Evolutionary conservation across 441 rosid genomes (phyloP), one percentile per base, ranked within the genome.

Genomic region (Populus hybrid): DNA sequence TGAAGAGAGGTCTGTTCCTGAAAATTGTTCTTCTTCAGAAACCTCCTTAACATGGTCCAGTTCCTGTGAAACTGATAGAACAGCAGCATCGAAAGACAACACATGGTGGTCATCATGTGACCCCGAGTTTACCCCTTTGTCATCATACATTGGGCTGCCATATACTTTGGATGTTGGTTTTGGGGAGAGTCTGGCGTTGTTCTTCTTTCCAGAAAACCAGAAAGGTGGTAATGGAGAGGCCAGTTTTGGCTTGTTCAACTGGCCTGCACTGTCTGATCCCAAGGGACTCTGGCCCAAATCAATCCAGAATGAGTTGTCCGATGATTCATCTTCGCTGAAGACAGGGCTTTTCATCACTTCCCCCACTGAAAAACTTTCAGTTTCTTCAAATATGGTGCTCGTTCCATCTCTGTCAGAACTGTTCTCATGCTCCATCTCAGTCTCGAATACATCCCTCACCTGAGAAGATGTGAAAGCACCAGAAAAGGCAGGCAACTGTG

Each of bases 311-410:
- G 95, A 89, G 77, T 86, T 89, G 69, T 92, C 97, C 0, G 93
- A 94, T 8, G 98, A 94, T 72, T 92, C 97, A 76, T 94, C 94
- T 80, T 94, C 98, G 14, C 95, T 94, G 79, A 92, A 92, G 59
- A 91, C 86, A 0, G 98, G 98, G 75, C 97, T 92, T 84, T 89
- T 94, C 94, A 92, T 92, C 81, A 94, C 79, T 68, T 91, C 98
- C 67, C 97, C 97, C n/a, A 92, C 89, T 0, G 96, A 94, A 42
- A 94, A 81, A 74, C 94, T 91, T 73, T 91, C 96, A 9, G 90
- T 87, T 80, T 92, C 97, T 80, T 92, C 98, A 77, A 90, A 91
- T 71, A 89, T 90, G 46, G 98, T 91, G 78, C 91, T 92, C 21
- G 92, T 81, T 59, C 92, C 93, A 82, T 94, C 98, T 76, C 91